phyloP scores from a whole-genome alignment of 2,329 filamentous ascomycete genomes.

The Ceratocystis destructans region DNA sequence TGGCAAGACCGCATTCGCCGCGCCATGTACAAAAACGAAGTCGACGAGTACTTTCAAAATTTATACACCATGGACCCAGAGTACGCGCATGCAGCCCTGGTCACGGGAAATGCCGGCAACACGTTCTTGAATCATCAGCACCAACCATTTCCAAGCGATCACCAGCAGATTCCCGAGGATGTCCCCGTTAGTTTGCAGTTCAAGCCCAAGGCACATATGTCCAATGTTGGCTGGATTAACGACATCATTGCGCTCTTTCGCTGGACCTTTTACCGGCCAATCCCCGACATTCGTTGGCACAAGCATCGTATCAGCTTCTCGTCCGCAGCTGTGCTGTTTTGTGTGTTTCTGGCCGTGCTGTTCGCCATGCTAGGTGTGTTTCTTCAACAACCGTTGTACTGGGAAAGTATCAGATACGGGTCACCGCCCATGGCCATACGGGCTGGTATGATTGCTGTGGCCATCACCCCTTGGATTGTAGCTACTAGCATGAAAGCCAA shows the following conservation, averaged over 20 bases:
- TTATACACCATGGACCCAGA: conserved; percentile 39
- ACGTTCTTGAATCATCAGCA: conserved; percentile 18
- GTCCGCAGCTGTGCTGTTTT: conserved; percentile 56
- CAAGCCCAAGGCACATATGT: conserved; percentile 57
- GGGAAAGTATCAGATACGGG: conserved; percentile 71
- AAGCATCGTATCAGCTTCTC: conserved; percentile 65
- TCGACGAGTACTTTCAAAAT: conserved; percentile 49
- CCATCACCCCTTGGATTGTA: conserved; percentile 85
- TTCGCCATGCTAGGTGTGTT: conserved; percentile 75
- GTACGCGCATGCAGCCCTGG: conserved; percentile 34
- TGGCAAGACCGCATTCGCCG: conserved; percentile 91
- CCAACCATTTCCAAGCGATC: neutral
- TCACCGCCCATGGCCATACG: conserved; percentile 80
- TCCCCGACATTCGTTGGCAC: conserved; percentile 58
- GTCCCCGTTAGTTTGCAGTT: conserved; percentile 30
- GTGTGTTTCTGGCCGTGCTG: conserved; percentile 52
- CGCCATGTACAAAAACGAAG: conserved; percentile 64
- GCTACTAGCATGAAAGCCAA: conserved; percentile 87
- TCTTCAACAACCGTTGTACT: conserved; percentile 77
- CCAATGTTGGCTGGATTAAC: conserved; percentile 61
- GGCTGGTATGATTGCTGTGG: conserved; percentile 81
- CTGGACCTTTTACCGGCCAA: conserved; percentile 78
- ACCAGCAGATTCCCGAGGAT: neutral
- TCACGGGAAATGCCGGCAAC: conserved; percentile 39
- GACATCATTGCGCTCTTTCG: conserved; percentile 69